Base-by-base conservation (phyloP, 2,329 filamentous ascomycete genomes). In the Diplodia corticola region DNA sequence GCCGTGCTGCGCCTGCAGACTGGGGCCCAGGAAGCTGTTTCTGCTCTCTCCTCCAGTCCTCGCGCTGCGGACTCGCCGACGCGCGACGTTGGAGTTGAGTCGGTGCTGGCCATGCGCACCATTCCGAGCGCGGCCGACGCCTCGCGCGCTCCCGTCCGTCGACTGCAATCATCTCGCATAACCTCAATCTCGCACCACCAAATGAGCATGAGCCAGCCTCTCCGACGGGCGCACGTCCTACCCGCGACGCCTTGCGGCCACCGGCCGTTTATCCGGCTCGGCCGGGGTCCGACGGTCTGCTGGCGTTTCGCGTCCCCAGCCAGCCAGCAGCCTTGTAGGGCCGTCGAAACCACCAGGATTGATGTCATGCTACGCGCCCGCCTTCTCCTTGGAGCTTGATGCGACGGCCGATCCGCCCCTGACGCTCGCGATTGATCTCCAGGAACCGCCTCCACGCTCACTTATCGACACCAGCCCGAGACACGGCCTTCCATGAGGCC, bases 381-480 rank as follows among this genome's bases (percentile, higher is more conserved):
- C 44, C 57, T 35, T 33, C 57, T 61, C 40, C 57, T 49, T 61
- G 30, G 30, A 60, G 55, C 37, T 48, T 49, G 40, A 22, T 61
- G 44, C 40, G 17, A 28, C 12, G 24, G 40, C 4, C 28, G 44
- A 30, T 46, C 40, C 17, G 40, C 57, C 57, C 57, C 57, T 61
- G 57, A 49, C 44, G 48, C 57, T 49, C 20, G 13, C 12, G 55
- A 60, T 48, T 60, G 55, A 60, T 60, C 55, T 60, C 40, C 55
- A 30, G 26, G 49, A 33, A 60, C 33, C 33, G 33, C 33, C 33
- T 35, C 33, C 9, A 3, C 57, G 40, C 44, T 26, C 57, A 61
- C 44, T 61, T 61, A 61, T 61, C 57, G 57, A 49, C 57, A 61
- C 10, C 57, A 24, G 40, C 57, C 57, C 40, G 57, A 33, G 24